Percentiles rank a stretch among this genome's conserved stretches.
These are phyloP conservation scores for Musa balbisiana DNA, from an alignment of 202 grass and related monocot species.

Conservation along the genomic window DNA sequence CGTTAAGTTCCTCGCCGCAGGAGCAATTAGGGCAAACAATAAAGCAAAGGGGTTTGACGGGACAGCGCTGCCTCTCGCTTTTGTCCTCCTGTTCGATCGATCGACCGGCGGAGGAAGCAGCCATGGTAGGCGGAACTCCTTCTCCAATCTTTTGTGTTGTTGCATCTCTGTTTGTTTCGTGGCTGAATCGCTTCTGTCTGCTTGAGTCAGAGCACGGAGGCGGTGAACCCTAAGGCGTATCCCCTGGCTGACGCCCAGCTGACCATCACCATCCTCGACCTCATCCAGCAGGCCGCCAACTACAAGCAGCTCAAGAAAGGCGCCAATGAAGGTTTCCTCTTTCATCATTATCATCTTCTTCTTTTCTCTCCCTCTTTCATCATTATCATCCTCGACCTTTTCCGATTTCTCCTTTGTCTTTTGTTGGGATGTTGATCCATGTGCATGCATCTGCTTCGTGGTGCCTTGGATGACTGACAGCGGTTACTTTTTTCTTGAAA, in stretches of 20 bases:
- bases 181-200: too few species aligned
- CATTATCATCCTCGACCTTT: not conserved
- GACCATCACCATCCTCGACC: constrained; percentile 23
- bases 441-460: not conserved
- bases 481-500: not conserved
- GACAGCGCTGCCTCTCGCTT: too few species aligned
- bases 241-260: constrained; percentile 19
- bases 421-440: not conserved
- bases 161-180: too few species aligned
- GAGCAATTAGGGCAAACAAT: too few species aligned
- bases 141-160: too few species aligned
- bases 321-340: constrained; percentile 12
- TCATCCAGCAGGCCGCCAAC: constrained; percentile 25
- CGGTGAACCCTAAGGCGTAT: constrained; percentile 23
- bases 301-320: constrained; percentile 28
- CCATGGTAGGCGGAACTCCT: too few species aligned
- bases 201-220: constrained; percentile 3
- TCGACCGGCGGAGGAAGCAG: too few species aligned
- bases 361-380: not conserved
- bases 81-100: too few species aligned
- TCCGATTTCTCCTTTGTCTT: not conserved
- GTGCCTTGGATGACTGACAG: not conserved
- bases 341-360: not conserved
- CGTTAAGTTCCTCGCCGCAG: too few species aligned
- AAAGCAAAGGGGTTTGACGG: too few species aligned